These are phyloP conservation scores for Hygrocybe coccinea DNA, from an alignment of 768 basidiomycete species.

Conservation along the genomic window DNA sequence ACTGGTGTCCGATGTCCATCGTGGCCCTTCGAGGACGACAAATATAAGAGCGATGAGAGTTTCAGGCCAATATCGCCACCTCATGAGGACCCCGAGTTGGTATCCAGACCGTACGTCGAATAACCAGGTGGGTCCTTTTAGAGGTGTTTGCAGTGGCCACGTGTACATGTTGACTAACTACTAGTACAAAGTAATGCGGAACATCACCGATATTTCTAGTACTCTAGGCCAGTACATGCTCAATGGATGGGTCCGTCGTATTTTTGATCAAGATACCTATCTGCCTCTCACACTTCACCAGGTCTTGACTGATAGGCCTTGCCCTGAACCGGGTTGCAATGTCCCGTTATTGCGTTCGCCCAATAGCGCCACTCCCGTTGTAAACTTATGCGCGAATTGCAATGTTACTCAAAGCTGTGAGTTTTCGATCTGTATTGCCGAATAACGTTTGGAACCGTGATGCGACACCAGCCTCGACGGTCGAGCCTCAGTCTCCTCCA, in stretches of 20 bases:
- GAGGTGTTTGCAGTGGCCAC: too few relatives aligned
- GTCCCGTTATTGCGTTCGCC: constrained; percentile 78
- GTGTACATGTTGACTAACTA: too few relatives aligned
- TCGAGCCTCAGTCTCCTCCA: constrained; percentile 23
- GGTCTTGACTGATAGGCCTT: constrained; percentile 64
- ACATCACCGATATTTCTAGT: constrained; percentile 45
- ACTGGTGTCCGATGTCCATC: constrained; percentile 29
- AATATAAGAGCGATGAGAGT: constrained; percentile 39
- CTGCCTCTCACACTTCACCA: constrained; percentile 20
- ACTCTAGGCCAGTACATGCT: constrained; percentile 68
- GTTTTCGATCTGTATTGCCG: background rate
- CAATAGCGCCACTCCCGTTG: constrained; percentile 37
- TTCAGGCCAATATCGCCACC: constrained; percentile 52
- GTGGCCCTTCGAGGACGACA: constrained; percentile 31
- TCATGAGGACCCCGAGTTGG: constrained; percentile 30
- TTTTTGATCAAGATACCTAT: background rate
- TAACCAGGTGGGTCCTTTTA: too few relatives aligned
- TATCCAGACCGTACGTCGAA: background rate
- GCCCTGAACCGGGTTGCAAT: constrained; percentile 50
- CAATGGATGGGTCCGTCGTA: constrained; percentile 61
- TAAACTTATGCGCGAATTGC: constrained; percentile 63
- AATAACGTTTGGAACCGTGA: background rate
- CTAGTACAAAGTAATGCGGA: too few relatives aligned
- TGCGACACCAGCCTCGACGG: background rate
- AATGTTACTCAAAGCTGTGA: constrained; percentile 38